Evolutionary conservation across 176 grass and related monocot genomes (phyloP).

Genomic region (Phragmites australis): DNA sequence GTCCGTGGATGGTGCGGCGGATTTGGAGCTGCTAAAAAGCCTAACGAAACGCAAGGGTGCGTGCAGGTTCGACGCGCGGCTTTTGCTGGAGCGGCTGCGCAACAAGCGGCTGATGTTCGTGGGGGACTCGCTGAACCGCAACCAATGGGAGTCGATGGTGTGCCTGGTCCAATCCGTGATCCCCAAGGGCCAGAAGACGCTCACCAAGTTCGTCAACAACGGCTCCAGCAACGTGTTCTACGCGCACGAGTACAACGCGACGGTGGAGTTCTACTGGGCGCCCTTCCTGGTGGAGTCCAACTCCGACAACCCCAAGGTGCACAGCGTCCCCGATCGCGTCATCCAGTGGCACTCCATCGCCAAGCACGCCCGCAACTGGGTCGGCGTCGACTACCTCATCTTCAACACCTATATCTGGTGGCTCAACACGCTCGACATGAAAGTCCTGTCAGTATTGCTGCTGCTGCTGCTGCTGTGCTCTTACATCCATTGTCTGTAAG

Average conservation of each 20-base stretch:
- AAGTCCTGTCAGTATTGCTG: constrained; percentile 68
- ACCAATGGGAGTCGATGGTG: constrained; percentile 99
- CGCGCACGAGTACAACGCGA: constrained; percentile 83
- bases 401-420: constrained; percentile 99
- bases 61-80: constrained; percentile 68
- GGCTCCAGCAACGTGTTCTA: constrained; percentile 79
- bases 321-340: constrained; percentile 83
- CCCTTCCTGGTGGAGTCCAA: constrained; percentile 98
- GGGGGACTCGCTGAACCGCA: constrained; percentile 90
- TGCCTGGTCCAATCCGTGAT: constrained; percentile 90
- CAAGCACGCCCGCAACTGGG: constrained; percentile 77
- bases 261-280: constrained; percentile 99
- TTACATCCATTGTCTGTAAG: background rate
- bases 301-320: constrained; percentile 90
- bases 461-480: background rate
- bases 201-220: constrained; percentile 82
- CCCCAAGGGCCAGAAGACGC: constrained; percentile 69
- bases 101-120: constrained; percentile 98
- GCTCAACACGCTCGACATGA: constrained; percentile 84
- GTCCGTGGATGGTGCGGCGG: too few species aligned
- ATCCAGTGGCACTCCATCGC: constrained; percentile 84
- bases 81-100: constrained; percentile 79
- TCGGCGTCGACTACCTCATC: constrained; percentile 87
- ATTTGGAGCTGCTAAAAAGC: too few species aligned
- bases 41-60: too few species aligned